Percentiles rank a stretch among this genome's conserved stretches.
These are phyloP conservation scores for Datura wrightii DNA, from an alignment of 257 asterid species.

Conservation along the genomic window DNA sequence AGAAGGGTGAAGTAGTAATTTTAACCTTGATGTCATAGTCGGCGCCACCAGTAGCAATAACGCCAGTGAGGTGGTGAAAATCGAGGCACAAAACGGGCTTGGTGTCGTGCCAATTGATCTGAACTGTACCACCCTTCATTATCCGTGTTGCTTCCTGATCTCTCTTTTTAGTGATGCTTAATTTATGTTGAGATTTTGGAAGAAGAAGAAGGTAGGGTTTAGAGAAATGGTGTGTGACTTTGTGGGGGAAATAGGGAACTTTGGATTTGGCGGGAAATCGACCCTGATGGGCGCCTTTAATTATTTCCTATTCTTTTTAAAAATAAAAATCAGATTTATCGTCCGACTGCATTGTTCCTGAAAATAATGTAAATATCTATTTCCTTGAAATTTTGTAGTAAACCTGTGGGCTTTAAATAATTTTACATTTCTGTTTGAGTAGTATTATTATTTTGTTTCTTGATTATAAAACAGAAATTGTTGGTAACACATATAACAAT, in stretches of 20 bases:
- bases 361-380: too few species aligned
- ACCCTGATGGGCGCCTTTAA: neutral
- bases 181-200: neutral
- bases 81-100: slow-evolving; percentile 93
- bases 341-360: too few species aligned
- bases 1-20: neutral
- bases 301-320: neutral
- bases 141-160: neutral
- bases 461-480: too few species aligned
- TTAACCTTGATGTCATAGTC: slow-evolving; percentile 89
- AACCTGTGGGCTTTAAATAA: too few species aligned
- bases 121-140: slow-evolving; percentile 91
- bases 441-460: too few species aligned
- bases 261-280: slow-evolving; percentile 24
- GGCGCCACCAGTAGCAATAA: slow-evolving; percentile 94
- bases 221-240: neutral
- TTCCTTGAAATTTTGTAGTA: too few species aligned
- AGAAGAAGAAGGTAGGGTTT: neutral
- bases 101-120: slow-evolving; percentile 93
- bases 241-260: neutral
- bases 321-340: too few species aligned
- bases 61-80: slow-evolving; percentile 73
- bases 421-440: too few species aligned
- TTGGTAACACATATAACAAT: too few species aligned
- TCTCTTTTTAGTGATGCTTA: neutral